Evolutionary conservation across 768 basidiomycete species (phyloP), one percentile per base, ranked within the genome.

Genomic region (Boletus sp.): DNA sequence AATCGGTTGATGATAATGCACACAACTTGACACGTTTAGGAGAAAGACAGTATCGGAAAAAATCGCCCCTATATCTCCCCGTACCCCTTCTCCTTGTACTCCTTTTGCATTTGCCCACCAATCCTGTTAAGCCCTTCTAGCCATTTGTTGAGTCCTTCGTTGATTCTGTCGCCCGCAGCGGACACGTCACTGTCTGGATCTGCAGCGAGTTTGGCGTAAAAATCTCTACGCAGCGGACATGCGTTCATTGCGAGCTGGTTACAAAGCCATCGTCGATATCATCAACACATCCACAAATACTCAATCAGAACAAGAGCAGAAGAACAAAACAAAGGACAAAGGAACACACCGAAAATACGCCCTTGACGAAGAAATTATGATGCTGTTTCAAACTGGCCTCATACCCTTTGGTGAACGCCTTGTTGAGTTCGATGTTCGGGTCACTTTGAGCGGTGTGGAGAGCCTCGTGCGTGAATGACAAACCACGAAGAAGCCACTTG

Each of bases 401-500:
- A 71, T 99, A 99, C 0, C 90, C 83, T 45, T 85, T 84, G 30
- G 76, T 85, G 73, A 99, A 99, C 18, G 89, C 89, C 0, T 61
- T 74, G 2, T 83, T 65, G 14, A 99, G 83, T 54, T 83, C 80
- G 12, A 44, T 54, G 2, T 68, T 67, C 45, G 82, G 77, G 72
- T 95, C 82, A 4, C 75, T 78, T 65, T 93, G 89, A 0, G 87
- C 82, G 45, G 80, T 76, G 60, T 89, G 81, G 28, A 99, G 83
- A 1, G 90, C 90, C 55, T 82, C 78, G 74, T 87, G 85, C 35
- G 96, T 99, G 78, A 99, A 99, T 30, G 84, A 83, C 51, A 95
- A 83, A 3, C 94, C 97, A 32, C 94, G 86, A 47, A 94, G 80
- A 48, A 99, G 82, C 97, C 97, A 99, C 74, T 98, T 75, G 53